These are phyloP conservation scores for Apophysomyces elegans DNA, from an alignment of 371 early-diverging fungal genomes.

Conservation along the genomic window DNA sequence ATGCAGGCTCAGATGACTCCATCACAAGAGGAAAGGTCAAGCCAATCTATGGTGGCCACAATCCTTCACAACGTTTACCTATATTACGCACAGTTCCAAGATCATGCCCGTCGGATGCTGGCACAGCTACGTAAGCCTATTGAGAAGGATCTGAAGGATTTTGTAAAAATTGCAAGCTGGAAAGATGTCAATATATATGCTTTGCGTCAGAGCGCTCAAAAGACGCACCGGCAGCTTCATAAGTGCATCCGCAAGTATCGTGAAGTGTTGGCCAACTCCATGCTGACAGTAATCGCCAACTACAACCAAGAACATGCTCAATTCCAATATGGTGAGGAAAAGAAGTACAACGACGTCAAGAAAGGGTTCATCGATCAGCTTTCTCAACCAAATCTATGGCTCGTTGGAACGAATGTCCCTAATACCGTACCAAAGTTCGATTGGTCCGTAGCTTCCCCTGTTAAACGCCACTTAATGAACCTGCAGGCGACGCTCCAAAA, in stretches of 20 bases:
- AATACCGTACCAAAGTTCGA: constrained; percentile 12
- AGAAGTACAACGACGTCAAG: constrained; percentile 43
- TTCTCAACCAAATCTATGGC: constrained; percentile 35
- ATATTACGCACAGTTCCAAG: constrained; percentile 83
- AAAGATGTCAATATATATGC: constrained; percentile 97
- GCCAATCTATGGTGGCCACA: constrained; percentile 33
- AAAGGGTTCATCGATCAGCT: constrained; percentile 41
- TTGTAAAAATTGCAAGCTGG: constrained; percentile 95
- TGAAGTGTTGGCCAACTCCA: constrained; percentile 71
- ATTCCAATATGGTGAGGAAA: constrained; percentile 58
- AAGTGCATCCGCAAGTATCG: constrained; percentile 91
- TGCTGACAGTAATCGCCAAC: constrained; percentile 74
- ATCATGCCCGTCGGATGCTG: constrained; percentile 58
- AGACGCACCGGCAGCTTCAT: constrained; percentile 88
- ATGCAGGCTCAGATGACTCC: constrained; percentile 40
- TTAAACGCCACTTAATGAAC: constrained; percentile 43
- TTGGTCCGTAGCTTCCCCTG: constrained; percentile 22
- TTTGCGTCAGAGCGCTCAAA: constrained; percentile 85
- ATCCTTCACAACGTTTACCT: constrained; percentile 63
- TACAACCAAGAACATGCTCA: constrained; percentile 61
- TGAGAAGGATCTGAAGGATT: constrained; percentile 87
- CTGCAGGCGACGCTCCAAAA: constrained; percentile 39
- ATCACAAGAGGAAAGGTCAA: constrained; percentile 26
- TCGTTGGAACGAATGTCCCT: constrained; percentile 24
- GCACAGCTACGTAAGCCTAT: constrained; percentile 73